phyloP scores from a whole-genome alignment of 495 filamentous ascomycete species.

The Venustampulla echinocandica region DNA sequence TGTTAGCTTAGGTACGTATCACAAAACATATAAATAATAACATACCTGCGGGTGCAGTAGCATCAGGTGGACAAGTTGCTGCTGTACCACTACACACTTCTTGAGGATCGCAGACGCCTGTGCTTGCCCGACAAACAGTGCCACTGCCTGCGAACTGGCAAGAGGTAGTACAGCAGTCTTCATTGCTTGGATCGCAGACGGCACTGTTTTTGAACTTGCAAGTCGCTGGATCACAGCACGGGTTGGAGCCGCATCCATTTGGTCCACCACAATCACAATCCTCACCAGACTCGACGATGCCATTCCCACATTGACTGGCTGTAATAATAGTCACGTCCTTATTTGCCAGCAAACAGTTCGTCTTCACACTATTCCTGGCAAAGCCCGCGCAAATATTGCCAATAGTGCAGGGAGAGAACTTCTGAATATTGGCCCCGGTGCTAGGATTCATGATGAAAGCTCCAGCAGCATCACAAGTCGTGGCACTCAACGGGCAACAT shows the following conservation, averaged over 20 bases:
- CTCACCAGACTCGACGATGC: conserved; percentile 89
- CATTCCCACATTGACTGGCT: conserved; percentile 85
- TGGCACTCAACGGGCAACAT: conserved; percentile 74
- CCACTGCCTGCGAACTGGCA: conserved; percentile 64
- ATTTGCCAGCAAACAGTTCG: conserved; percentile 71
- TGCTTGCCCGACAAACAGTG: conserved; percentile 71
- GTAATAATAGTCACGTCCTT: conserved; percentile 76
- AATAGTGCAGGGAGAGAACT: conserved; percentile 81
- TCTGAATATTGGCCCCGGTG: conserved; percentile 56
- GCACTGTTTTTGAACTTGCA: conserved; percentile 75
- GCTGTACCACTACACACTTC: conserved; percentile 72
- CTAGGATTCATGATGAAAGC: conserved; percentile 94
- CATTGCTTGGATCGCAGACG: conserved; percentile 83
- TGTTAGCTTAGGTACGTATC: conserved; percentile 3
- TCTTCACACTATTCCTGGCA: conserved; percentile 67
- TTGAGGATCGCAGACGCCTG: conserved; percentile 70
- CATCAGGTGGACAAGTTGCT: conserved; percentile 65
- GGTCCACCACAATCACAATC: conserved; percentile 91
- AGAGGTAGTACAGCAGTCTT: conserved; percentile 69
- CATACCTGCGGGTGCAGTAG: conserved; percentile 58
- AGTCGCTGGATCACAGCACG: conserved; percentile 77
- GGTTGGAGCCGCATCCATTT: conserved; percentile 59
- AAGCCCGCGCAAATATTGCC: conserved; percentile 96
- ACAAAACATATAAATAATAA: not conserved
- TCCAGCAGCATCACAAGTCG: conserved; percentile 64